Evolutionary conservation across 176 grass and related monocot genomes (phyloP), one percentile per base, ranked within the genome.

Genomic region (Ensete ventricosum): DNA sequence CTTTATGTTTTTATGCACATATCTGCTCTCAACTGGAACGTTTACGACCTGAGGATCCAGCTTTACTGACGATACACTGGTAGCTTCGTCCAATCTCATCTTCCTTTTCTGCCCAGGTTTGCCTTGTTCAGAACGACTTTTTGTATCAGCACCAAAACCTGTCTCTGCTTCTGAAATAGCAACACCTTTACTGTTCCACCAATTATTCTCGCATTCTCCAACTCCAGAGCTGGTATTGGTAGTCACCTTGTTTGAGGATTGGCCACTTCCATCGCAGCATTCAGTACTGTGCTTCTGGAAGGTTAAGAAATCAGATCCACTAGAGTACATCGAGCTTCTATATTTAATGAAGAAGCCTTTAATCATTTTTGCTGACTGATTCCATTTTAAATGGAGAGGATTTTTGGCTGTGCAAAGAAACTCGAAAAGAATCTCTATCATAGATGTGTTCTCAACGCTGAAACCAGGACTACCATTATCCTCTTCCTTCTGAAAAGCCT

Each of bases 401-500:
- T 77, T 68, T 68, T 20, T 71, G 1, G 80, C 80, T 2, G 80
- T 63, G 11, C 69, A 79, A 64, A 79, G 73, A 14, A 87, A 72
- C 64, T 80, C 75, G 8, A 11, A 59, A 12, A 83, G 53, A n/a
- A 83, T 68, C 17, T 79, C 55, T 50, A 59, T 22, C 53, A 78
- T 23, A 25, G 49, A 79, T 55, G n/a, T 68, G 50, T 48, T 71
- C 14, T 74, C 71, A 24, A 67, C 19, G 9, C 50, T 62, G 54
- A 72, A 17, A 26, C 22, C 13, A 21, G 68, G 68, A 55, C 10
- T 22, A 9, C 55, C 53, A 8, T 53, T 49, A 62, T 77, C 67
- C 64, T 77, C 78, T 77, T 76, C 78, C 55, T 74, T 72, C 76
- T 62, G 66, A 54, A 80, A n/a, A 3, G 22, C 25, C 64, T 82